Percentiles rank a stretch among this genome's conserved stretches.
phyloP scores from a whole-genome alignment of 495 filamentous ascomycete species.

The Rostrohypoxylon terebratum region DNA sequence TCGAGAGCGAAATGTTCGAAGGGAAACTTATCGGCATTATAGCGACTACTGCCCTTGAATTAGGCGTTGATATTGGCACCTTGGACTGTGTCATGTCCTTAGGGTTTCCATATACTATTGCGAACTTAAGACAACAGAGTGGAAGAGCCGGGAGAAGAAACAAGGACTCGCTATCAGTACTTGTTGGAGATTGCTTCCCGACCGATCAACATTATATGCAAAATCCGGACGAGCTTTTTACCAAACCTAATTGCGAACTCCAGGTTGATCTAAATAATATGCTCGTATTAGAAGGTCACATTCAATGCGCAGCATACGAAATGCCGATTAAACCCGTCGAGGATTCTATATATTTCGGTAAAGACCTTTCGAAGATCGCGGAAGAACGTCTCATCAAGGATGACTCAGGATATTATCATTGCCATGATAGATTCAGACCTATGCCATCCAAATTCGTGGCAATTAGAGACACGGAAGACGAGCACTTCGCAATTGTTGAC shows the following conservation, averaged over 20 bases:
- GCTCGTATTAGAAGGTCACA: constrained; percentile 89
- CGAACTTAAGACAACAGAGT: constrained; percentile 94
- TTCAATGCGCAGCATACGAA: constrained; percentile 96
- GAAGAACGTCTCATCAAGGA: constrained; percentile 80
- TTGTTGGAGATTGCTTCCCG: constrained; percentile 92
- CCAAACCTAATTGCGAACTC: constrained; percentile 85
- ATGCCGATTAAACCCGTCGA: constrained; percentile 85
- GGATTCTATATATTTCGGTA: constrained; percentile 83
- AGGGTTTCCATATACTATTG: constrained; percentile 94
- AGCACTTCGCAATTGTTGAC: constrained; percentile 93
- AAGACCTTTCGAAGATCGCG: constrained; percentile 77
- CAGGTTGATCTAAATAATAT: constrained; percentile 92
- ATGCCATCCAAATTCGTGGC: constrained; percentile 83
- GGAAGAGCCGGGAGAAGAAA: constrained; percentile 93
- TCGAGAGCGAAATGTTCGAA: constrained; percentile 97
- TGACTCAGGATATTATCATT: constrained; percentile 85
- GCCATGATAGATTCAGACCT: constrained; percentile 87
- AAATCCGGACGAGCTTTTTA: constrained; percentile 97
- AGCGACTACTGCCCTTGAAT: constrained; percentile 90
- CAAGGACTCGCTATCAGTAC: constrained; percentile 90
- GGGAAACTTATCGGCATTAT: constrained; percentile 93
- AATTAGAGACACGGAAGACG: constrained; percentile 92
- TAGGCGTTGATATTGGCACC: constrained; percentile 95
- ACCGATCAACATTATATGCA: constrained; percentile 97
- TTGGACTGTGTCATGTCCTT: constrained; percentile 94